These are phyloP conservation scores for Cladosporium halotolerans DNA, from an alignment of 2,329 filamentous ascomycete species.

Conservation along the genomic window DNA sequence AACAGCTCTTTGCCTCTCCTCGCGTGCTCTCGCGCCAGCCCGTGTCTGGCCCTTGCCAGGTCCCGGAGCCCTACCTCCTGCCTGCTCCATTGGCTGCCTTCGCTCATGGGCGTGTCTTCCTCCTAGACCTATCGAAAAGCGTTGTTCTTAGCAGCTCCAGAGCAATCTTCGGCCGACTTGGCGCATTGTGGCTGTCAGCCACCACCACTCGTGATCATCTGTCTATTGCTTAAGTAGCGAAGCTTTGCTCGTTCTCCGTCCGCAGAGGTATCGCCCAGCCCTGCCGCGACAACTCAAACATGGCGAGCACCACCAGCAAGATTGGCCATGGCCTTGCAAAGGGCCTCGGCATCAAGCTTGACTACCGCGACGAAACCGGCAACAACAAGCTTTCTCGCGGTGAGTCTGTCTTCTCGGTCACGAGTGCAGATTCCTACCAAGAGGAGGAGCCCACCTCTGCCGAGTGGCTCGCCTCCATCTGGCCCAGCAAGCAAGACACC, in stretches of 20 bases:
- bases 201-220: background rate
- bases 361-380: slow-evolving; percentile 56
- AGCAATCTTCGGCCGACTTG: slow-evolving; percentile 11
- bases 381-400: slow-evolving; percentile 58
- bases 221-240: slow-evolving; percentile 4
- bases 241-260: background rate
- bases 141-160: background rate
- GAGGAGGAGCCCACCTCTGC: slow-evolving; percentile 70
- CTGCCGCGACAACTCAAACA: slow-evolving; percentile 13
- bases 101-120: background rate
- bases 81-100: background rate
- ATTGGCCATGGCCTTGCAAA: slow-evolving; percentile 71
- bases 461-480: slow-evolving; percentile 63
- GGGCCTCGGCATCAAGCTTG: slow-evolving; percentile 72
- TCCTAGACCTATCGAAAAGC: too few relatives aligned
- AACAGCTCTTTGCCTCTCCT: background rate
- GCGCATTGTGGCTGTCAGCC: background rate
- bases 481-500: slow-evolving; percentile 54
- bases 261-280: slow-evolving; percentile 3
- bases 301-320: slow-evolving; percentile 43
- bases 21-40: slow-evolving; percentile 2
- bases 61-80: background rate
- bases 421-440: slow-evolving; percentile 70
- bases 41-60: background rate
- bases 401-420: slow-evolving; percentile 71